Evolutionary conservation across 176 grass and related monocot genomes (phyloP).

Genomic region (Bothriochloa decipiens): DNA sequence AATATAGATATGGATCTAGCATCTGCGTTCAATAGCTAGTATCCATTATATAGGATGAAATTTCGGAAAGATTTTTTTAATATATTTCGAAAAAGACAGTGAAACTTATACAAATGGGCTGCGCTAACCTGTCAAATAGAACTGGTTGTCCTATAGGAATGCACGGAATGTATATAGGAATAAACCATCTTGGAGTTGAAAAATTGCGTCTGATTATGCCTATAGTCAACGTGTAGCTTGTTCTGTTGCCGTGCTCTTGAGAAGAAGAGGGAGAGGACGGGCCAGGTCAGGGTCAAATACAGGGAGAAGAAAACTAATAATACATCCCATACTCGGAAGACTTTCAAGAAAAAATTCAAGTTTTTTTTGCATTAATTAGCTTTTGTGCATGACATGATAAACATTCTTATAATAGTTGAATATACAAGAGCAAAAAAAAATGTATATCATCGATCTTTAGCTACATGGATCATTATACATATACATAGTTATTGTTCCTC

Average conservation of each 20-base stretch:
- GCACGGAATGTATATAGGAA: background rate
- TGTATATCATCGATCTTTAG: background rate
- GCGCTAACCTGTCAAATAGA: slow-evolving; percentile 4
- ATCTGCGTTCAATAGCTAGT: background rate
- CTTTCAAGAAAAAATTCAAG: background rate
- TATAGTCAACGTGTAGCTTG: slow-evolving; percentile 40
- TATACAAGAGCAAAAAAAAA: background rate
- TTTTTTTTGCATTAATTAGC: background rate
- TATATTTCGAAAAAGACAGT: too few species aligned
- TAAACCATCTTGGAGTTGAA: background rate
- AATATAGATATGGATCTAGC: slow-evolving; percentile 4
- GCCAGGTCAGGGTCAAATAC: background rate
- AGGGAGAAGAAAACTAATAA: background rate
- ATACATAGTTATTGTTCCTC: background rate
- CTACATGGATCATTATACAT: background rate
- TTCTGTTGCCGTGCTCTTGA: slow-evolving; percentile 20
- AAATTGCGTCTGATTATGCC: background rate
- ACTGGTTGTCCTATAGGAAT: background rate
- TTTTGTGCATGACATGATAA: slow-evolving; percentile 15
- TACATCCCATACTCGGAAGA: background rate
- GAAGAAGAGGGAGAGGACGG: background rate
- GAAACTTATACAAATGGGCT: background rate
- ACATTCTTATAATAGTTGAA: background rate
- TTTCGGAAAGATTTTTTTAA: too few species aligned
- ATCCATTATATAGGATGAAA: too few species aligned